Percentiles rank a stretch among this genome's conserved stretches.
Evolutionary conservation across 2,329 filamentous ascomycete genomes (phyloP).

Genomic region (Aspergillus oerlinghausenensis): DNA sequence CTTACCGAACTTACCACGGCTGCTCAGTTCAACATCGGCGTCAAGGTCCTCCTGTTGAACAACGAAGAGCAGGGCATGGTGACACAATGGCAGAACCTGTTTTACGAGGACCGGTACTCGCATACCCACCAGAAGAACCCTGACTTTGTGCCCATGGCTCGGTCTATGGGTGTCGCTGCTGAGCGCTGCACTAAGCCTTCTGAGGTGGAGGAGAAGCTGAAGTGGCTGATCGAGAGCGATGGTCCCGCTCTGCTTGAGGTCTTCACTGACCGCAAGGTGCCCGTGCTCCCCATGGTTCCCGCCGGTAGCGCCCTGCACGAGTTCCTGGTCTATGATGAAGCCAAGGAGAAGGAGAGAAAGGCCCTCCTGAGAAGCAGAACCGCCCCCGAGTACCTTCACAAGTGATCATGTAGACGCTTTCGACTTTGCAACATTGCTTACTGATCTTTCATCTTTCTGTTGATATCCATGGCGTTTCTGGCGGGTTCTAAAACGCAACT

Average conservation of each 20-base stretch:
- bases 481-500: conserved; percentile 33
- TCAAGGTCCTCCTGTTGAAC: conserved; percentile 92
- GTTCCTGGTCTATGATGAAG: conserved; percentile 83
- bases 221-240: conserved; percentile 84
- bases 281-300: conserved; percentile 97
- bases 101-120: conserved; percentile 88
- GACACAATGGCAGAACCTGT: conserved; percentile 96
- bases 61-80: conserved; percentile 99
- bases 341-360: conserved; percentile 63
- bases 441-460: conserved; percentile 27
- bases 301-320: conserved; percentile 83
- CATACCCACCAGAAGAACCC: conserved; percentile 94
- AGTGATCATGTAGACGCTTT: conserved; percentile 18
- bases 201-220: conserved; percentile 71
- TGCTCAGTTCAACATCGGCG: conserved; percentile 90
- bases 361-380: conserved; percentile 54
- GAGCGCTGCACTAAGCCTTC: conserved; percentile 67
- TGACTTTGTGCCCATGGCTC: conserved; percentile 89
- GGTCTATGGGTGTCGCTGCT: conserved; percentile 83
- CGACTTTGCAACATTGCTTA: conserved; percentile 18
- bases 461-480: conserved; percentile 43
- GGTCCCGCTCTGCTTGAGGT: conserved; percentile 93
- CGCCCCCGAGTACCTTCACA: conserved; percentile 14
- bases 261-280: conserved; percentile 71
- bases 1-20: conserved; percentile 91